Evolutionary conservation across 192 early-diverging fungal species (phyloP).

Genomic region (Entophlyctis luteolus): DNA sequence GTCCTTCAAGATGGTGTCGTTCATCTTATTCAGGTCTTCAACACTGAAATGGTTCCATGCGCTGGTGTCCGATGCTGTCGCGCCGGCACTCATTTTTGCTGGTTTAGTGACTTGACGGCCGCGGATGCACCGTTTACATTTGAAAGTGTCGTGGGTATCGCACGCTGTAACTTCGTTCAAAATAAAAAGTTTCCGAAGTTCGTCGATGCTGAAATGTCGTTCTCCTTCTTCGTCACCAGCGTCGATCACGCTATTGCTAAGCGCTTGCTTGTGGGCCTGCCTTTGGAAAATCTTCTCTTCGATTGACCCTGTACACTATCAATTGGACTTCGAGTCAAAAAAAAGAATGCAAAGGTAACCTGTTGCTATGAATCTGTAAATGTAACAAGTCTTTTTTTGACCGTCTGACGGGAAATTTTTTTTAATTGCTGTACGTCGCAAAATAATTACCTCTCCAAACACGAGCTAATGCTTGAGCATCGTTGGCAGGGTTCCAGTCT

Average conservation of each 20-base stretch:
- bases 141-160: constrained; percentile 97
- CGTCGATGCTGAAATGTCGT: constrained; percentile 87
- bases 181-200: constrained; percentile 85
- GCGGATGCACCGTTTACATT: constrained; percentile 83
- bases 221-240: constrained; percentile 81
- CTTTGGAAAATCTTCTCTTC: constrained; percentile 99
- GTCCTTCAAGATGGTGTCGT: constrained; percentile 40
- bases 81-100: constrained; percentile 40
- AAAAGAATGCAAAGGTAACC: not conserved
- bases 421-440: not conserved
- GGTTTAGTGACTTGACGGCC: constrained; percentile 74
- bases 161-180: constrained; percentile 66
- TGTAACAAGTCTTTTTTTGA: constrained; percentile 76
- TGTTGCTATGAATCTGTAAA: constrained; percentile 97
- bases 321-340: not conserved
- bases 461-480: constrained; percentile 77
- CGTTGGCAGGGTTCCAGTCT: constrained; percentile 97
- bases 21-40: constrained; percentile 39
- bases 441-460: constrained; percentile 74
- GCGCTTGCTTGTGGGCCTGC: constrained; percentile 68
- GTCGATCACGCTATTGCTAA: constrained; percentile 92
- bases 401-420: constrained; percentile 39
- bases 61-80: constrained; percentile 48
- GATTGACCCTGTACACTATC: constrained; percentile 81
- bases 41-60: constrained; percentile 51